Conservation (phyloP, 1,284 basidiomycete genomes). For the Ustilago hordei region DNA sequence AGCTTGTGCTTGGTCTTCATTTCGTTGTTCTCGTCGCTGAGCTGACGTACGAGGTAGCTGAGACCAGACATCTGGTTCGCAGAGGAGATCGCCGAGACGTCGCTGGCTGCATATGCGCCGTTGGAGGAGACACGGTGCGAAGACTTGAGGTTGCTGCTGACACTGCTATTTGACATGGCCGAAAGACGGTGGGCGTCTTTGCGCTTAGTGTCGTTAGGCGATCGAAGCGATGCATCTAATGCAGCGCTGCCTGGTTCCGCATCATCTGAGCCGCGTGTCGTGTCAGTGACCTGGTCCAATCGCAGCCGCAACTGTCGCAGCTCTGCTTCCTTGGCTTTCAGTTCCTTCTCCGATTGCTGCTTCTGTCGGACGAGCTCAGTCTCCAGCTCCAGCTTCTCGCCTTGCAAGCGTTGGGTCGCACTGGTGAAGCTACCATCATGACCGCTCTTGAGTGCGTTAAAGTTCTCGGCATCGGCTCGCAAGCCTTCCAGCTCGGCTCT, state of each 20-base stretch:
- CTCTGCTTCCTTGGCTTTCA: constrained; percentile 66
- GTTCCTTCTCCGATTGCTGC: constrained; percentile 69
- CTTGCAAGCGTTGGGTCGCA: constrained; percentile 46
- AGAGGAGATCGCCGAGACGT: constrained; percentile 73
- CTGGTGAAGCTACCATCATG: constrained; percentile 24
- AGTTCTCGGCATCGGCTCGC: constrained; percentile 74
- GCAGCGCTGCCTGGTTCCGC: not conserved
- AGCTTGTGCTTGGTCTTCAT: constrained; percentile 77
- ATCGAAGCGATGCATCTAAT: constrained; percentile 9
- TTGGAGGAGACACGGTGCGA: constrained; percentile 68
- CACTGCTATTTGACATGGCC: constrained; percentile 21
- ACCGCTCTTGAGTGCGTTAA: constrained; percentile 46
- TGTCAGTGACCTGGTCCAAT: constrained; percentile 68
- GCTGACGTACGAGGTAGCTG: constrained; percentile 82
- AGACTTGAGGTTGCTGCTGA: constrained; percentile 23
- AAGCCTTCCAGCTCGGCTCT: constrained; percentile 88
- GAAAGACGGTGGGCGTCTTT: constrained; percentile 60
- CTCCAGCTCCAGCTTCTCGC: constrained; percentile 45
- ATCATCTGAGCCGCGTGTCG: constrained; percentile 3
- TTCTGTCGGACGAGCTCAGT: constrained; percentile 71
- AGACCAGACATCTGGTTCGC: constrained; percentile 75
- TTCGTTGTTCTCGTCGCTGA: constrained; percentile 83
- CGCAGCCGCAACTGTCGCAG: constrained; percentile 47
- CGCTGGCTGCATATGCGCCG: constrained; percentile 72
- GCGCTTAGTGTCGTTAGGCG: constrained; percentile 3